Evolutionary conservation across 768 basidiomycete genomes (phyloP), one percentile per base, ranked within the genome.

Genomic region (Rhizopogon vulgaris): DNA sequence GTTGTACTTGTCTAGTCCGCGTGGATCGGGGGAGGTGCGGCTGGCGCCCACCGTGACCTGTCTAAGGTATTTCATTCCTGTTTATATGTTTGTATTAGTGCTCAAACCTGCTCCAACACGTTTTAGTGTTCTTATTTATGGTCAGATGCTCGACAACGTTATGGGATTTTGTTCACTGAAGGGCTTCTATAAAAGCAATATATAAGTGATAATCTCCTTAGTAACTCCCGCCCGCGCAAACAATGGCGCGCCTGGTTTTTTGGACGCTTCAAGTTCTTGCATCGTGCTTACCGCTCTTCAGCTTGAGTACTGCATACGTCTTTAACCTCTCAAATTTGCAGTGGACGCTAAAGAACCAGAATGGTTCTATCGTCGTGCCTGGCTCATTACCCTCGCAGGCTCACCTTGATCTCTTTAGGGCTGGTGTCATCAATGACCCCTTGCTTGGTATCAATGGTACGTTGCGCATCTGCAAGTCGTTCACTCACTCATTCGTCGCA

Each of bases 261-360:
- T 37, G 46, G 40, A 30, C 25, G 10, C 48, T 55, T 12, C 32
- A 12, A 34, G 32, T 34, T 34, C 28, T 49, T 48, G 27, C 38
- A 18, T 41, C 38, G 12, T 57, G 43, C 24, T 52, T 67, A 25
- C 55, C 54, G 15, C 43, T 56, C 1, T 22, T 22, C 22, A 22
- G 22, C 27, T 34, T 51, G 28, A 59, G 27, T 38, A 43, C 15
- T 22, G 68, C 62, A 9, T 55, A 59, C 8, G 60, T 68, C 37
- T 75, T 76, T 50, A 72, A 75, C 56, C 71, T 80, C 27, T 73
- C 77, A 14, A 61, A 68, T 14, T 67, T 82, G 36, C 55, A 69
- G 3, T 82, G 79, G 82, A 78, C 78, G 2, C 65, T 83, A 41
- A 71, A 66, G 53, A 81, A 80, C 60, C 67, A 73, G 59, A 80